Evolutionary conservation across 495 filamentous ascomycete genomes (phyloP), one percentile per base, ranked within the genome.

Genomic region (Neurospora sp.): DNA sequence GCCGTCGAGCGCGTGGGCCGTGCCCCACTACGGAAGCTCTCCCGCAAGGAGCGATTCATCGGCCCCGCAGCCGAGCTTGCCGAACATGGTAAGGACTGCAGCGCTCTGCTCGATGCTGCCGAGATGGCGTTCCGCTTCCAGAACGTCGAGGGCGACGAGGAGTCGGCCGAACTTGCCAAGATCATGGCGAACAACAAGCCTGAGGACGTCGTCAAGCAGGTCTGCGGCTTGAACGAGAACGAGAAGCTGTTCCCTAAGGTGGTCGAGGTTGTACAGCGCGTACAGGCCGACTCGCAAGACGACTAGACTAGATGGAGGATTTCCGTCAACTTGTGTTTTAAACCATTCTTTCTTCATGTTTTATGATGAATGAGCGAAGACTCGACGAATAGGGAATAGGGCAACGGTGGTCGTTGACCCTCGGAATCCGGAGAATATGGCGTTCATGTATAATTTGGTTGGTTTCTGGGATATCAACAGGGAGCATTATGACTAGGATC

Each of bases 1-100:
- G 89, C 90, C 45, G 93, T 98, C 42, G 93, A 94, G 85, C 96
- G 96, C 78, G 96, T 99, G 74, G 96, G 94, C 70, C 95, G 96
- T 79, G 96, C 95, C 48, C 96, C 96, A 11, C 83, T 98, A 72
- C 90, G 96, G 81, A 99, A 99, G 87, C 87, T 98, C 17, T 90
- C 90, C 72, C 92, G 93, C 79, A 93, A 94, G 82, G 96, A 99
- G 82, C 93, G 96, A 42, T 96, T 99, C 85, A 92, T 99, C 81
- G 94, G 93, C 74, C 96, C 96, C 31, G 94, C 94, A 17, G 88
- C 92, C 19, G 89, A 94, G 77, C 86, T 97, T 36, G 93, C 92
- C 34, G 93, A 97, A 85, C 83, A 86, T 39, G 92, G 91, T 69
- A 85, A 91, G 80, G 88, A 91, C 77, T 89, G 87, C 75, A 83